A percentile compares a stretch with the other conserved stretches of the same genome.
Evolutionary conservation across 768 basidiomycete species (phyloP).

Genomic region (Termitomyces sp.): DNA sequence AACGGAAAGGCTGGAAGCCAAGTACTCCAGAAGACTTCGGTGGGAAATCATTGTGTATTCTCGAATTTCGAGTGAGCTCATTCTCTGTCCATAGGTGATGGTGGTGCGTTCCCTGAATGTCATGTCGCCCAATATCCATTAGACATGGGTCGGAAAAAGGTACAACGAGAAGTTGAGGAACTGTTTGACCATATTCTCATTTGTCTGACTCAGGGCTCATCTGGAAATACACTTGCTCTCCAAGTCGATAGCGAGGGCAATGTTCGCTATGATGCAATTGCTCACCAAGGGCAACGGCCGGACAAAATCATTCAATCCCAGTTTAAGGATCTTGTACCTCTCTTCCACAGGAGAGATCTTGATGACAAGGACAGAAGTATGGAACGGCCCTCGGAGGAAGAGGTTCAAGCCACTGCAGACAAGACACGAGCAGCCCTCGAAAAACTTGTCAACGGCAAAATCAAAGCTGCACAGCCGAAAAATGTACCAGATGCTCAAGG

Average conservation of each 20-base stretch:
- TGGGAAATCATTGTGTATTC: slow-evolving; percentile 31
- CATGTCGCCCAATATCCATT: slow-evolving; percentile 97
- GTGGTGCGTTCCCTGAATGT: slow-evolving; percentile 91
- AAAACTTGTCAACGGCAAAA: slow-evolving; percentile 91
- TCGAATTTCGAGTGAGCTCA: neutral
- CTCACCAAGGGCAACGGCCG: slow-evolving; percentile 87
- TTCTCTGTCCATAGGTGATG: slow-evolving; percentile 52
- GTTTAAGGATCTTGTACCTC: slow-evolving; percentile 96
- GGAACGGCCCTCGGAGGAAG: slow-evolving; percentile 94
- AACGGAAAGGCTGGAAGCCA: slow-evolving; percentile 85
- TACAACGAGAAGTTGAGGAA: slow-evolving; percentile 28
- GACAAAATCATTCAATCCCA: slow-evolving; percentile 90
- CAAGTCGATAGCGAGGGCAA: slow-evolving; percentile 97
- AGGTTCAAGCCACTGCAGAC: slow-evolving; percentile 88
- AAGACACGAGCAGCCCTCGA: slow-evolving; percentile 90
- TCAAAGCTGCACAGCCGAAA: slow-evolving; percentile 98
- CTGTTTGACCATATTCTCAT: slow-evolving; percentile 1
- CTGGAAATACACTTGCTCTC: slow-evolving; percentile 92
- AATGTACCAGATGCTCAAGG: slow-evolving; percentile 84
- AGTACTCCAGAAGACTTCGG: slow-evolving; percentile 81
- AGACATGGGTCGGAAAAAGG: slow-evolving; percentile 95
- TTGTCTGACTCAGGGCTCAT: slow-evolving; percentile 59
- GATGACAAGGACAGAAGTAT: slow-evolving; percentile 68
- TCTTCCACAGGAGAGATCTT: slow-evolving; percentile 86
- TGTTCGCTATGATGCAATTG: slow-evolving; percentile 96